phyloP scores from a whole-genome alignment of 148 eudicot species.

The Chenopodium album region DNA sequence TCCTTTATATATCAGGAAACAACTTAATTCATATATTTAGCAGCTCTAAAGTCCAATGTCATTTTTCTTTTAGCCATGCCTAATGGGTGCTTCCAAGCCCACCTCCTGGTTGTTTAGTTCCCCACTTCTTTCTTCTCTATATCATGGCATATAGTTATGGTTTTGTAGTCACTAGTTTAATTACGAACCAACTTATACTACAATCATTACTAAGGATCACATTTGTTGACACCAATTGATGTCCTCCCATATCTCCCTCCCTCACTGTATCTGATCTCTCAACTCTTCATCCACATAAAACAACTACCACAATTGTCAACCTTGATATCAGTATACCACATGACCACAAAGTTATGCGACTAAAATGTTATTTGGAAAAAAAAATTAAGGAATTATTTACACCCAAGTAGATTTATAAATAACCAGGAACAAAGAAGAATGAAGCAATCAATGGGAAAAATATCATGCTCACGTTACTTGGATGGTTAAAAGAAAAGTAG shows the following conservation, averaged over 20 bases:
- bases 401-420: neutral
- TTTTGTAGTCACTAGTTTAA: neutral
- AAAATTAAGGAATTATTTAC: neutral
- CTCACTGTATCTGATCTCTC: neutral
- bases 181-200: neutral
- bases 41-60: neutral
- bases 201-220: neutral
- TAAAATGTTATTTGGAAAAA: neutral
- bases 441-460: neutral
- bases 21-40: neutral
- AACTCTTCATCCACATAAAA: neutral
- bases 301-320: neutral
- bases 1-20: neutral
- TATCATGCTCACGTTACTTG: neutral
- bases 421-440: neutral
- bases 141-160: neutral
- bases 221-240: neutral
- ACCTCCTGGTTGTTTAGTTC: neutral
- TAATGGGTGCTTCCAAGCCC: no score
- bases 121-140: neutral
- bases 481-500: neutral
- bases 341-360: neutral
- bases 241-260: neutral
- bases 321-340: neutral
- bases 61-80: neutral